Conservation (phyloP, 169 alveolate species). For the Plasmodium inui region DNA sequence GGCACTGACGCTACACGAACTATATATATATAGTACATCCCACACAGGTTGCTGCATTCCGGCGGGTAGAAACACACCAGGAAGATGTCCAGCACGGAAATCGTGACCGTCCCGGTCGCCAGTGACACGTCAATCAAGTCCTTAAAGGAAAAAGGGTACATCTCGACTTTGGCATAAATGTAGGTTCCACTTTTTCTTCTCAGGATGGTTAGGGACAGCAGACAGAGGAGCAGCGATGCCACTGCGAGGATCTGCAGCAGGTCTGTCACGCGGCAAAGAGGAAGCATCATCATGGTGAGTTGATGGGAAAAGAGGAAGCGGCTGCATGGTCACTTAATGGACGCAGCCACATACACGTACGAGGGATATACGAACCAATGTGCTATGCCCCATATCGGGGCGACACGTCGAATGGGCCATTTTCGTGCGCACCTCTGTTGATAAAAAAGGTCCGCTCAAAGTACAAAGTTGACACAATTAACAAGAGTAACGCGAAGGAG, state of each 20-base stretch:
- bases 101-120: conserved; percentile 37
- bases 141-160: conserved; percentile 67
- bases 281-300: not conserved
- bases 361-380: not conserved
- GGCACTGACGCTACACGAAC: not conserved
- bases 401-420: not conserved
- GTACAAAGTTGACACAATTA: conserved; percentile 3
- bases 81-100: conserved; percentile 49
- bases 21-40: not conserved
- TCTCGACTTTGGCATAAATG: conserved; percentile 39
- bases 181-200: conserved; percentile 61
- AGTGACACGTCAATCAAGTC: conserved; percentile 59
- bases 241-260: conserved; percentile 20
- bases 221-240: conserved; percentile 10
- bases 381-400: not conserved
- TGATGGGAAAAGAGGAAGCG: not conserved
- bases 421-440: conserved; percentile 19
- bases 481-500: not conserved
- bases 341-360: not conserved
- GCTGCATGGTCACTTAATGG: not conserved
- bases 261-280: not conserved
- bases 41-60: not conserved
- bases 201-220: conserved; percentile 24
- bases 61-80: conserved; percentile 4
- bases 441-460: not conserved